Base-by-base conservation (phyloP, 129 eudicot species). In the Tagetes patula region DNA sequence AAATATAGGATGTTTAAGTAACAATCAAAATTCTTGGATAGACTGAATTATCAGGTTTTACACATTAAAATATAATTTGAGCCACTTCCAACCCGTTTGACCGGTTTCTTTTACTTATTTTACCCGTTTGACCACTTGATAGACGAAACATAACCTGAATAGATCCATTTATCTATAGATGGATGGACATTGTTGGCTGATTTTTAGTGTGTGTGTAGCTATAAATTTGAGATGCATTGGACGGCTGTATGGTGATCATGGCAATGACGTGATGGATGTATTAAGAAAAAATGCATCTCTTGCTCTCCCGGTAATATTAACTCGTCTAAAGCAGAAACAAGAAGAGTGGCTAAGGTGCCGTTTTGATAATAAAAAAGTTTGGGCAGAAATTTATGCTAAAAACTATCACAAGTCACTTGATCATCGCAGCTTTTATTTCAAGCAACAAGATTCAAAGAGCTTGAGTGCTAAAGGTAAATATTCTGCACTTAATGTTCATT, bases 271-370 rank as follows among this genome's bases (percentile, higher is more conserved):
- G 69, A 78, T 88, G 96, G 99, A 94, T 72, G 97, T 94, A 43
- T 82, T 94, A 73, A 88, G 86, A 82, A 90, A 88, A 81, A 94
- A 94, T 74, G 93, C 96, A 50, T 85, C 89, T 70, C 84, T 90
- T 75, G 96, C 97, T 6, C 84, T 94, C 70, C 99, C 99, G 37
- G 96, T 94, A 38, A 88, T 94, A 69, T 73, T 94, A 67, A 88
- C 91, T 48, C 96, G 99, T 54, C 76, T 94, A 82, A 94, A 94
- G 77, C 99, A 94, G 86, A 94, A 94, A 83, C 99, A 94, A 84
- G 99, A 94, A 63, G 99, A 94, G 82, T 94, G 97, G 99, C 87
- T 87, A 32, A 90, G 96, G 83, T 90, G 99, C 62, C 99, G 97
- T 56, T 79, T 84, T 80, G 99, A 94, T 79, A 90, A 87, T 76